Evolutionary conservation across 257 asterid species (phyloP).

Genomic region (Solanum tarapatanum): DNA sequence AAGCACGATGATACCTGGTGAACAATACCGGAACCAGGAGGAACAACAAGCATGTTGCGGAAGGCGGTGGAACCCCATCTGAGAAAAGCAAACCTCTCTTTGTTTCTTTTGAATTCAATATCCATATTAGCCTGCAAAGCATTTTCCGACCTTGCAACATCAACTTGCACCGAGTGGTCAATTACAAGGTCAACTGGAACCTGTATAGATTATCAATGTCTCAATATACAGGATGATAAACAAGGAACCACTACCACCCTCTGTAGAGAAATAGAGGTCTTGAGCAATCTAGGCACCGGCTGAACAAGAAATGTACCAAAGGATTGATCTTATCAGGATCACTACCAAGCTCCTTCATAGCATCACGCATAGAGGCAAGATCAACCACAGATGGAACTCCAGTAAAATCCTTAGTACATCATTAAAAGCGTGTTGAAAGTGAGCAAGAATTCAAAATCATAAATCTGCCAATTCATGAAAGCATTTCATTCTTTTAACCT

Average conservation of each 20-base stretch:
- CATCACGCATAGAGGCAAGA: slow-evolving; percentile 93
- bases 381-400: slow-evolving; percentile 97
- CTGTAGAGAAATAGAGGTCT: background rate
- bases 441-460: background rate
- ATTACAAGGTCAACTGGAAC: slow-evolving; percentile 94
- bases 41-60: slow-evolving; percentile 87
- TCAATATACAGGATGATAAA: background rate
- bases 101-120: slow-evolving; percentile 73
- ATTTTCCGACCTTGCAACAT: slow-evolving; percentile 80
- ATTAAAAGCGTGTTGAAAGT: background rate
- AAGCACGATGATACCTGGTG: slow-evolving; percentile 51
- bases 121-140: slow-evolving; percentile 93
- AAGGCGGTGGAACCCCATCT: slow-evolving; percentile 93
- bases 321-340: slow-evolving; percentile 82
- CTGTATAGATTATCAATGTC: slow-evolving; percentile 22
- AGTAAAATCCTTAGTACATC: slow-evolving; percentile 65
- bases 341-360: slow-evolving; percentile 71
- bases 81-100: slow-evolving; percentile 87
- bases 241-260: background rate
- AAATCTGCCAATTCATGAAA: background rate
- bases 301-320: slow-evolving; percentile 31
- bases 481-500: slow-evolving; percentile 34
- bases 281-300: background rate
- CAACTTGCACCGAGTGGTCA: slow-evolving; percentile 95
- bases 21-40: slow-evolving; percentile 96